Evolutionary conservation across 148 eudicot genomes (phyloP).

Genomic region (Silene latifolia): DNA sequence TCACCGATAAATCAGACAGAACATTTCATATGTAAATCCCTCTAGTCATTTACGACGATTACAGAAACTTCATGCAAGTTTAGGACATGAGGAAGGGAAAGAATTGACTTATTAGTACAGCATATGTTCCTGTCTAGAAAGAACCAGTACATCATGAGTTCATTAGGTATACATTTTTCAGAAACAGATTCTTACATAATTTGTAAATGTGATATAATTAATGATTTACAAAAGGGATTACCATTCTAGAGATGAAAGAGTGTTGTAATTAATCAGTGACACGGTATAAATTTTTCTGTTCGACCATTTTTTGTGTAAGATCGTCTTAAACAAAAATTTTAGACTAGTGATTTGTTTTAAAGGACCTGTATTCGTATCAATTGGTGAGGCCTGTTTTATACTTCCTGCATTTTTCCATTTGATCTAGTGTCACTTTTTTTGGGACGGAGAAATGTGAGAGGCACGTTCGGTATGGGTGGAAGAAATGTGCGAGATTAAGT

Average conservation of each 20-base stretch:
- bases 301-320: too few species aligned
- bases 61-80: not conserved
- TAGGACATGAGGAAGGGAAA: not conserved
- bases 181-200: conserved; percentile 11
- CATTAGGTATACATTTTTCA: conserved; percentile 3
- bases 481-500: too few species aligned
- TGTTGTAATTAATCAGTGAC: conserved; percentile 5
- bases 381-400: too few species aligned
- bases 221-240: not conserved
- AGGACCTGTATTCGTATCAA: too few species aligned
- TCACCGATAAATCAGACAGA: not conserved
- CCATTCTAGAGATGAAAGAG: not conserved
- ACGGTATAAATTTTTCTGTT: too few species aligned
- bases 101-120: not conserved
- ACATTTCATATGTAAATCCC: not conserved
- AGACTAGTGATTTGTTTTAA: too few species aligned
- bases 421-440: too few species aligned
- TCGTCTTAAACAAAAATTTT: too few species aligned
- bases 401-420: too few species aligned
- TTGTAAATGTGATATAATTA: not conserved
- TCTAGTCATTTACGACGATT: not conserved
- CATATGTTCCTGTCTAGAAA: not conserved
- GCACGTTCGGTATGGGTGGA: too few species aligned
- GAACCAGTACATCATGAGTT: not conserved
- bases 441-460: too few species aligned